Evolutionary conservation across 1,284 basidiomycete species (phyloP).

Genomic region (Gomphus bonarii): DNA sequence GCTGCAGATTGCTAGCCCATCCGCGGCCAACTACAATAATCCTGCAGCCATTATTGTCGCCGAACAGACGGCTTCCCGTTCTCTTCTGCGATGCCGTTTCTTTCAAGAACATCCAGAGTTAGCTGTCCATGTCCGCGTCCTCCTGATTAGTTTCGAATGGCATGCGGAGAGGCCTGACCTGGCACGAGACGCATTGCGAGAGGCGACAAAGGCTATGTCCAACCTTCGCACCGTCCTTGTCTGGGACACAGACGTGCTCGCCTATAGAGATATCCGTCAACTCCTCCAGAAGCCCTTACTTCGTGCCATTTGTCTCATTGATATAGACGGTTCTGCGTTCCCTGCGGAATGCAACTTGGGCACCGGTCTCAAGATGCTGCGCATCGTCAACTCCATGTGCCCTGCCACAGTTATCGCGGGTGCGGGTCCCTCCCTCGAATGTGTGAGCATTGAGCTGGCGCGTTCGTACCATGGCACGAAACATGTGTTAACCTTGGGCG

Average conservation of each 20-base stretch:
- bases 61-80: background rate
- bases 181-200: background rate
- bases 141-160: constrained; percentile 5
- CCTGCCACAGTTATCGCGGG: constrained; percentile 2
- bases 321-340: constrained; percentile 8
- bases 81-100: constrained; percentile 3
- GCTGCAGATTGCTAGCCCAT: background rate
- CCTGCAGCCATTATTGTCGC: background rate
- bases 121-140: constrained; percentile 9
- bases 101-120: constrained; percentile 5
- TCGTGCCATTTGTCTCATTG: constrained; percentile 4
- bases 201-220: constrained; percentile 5
- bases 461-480: background rate
- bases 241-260: constrained; percentile 6
- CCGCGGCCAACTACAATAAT: background rate
- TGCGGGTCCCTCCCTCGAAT: constrained; percentile 1
- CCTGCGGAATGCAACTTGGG: background rate
- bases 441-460: constrained; percentile 9
- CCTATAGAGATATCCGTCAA: background rate
- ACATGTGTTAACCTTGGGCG: background rate
- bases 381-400: constrained; percentile 1
- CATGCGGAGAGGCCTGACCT: background rate
- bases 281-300: constrained; percentile 5
- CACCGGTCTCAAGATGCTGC: constrained; percentile 8
- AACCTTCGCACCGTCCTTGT: constrained; percentile 7